Conservation (phyloP, 352 stramenopile species). For the Pythium coloratum region DNA sequence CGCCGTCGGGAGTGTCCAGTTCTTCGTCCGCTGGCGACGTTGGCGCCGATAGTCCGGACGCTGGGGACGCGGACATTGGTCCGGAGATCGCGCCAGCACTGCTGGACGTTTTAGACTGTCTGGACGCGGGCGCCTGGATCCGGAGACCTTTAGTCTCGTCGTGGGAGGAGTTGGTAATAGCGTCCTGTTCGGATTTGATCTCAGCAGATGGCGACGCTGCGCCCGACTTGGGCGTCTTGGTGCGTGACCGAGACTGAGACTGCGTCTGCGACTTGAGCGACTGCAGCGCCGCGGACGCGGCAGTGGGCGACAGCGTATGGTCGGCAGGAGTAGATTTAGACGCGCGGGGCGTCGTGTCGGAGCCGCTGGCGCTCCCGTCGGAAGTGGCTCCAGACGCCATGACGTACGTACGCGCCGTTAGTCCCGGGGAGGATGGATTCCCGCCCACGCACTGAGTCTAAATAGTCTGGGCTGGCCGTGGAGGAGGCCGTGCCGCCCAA, state of each 20-base stretch:
- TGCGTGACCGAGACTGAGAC: background rate
- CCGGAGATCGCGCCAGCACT: background rate
- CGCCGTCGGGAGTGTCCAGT: constrained; percentile 33
- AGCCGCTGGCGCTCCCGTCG: background rate
- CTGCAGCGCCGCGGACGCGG: constrained; percentile 29
- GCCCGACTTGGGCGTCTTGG: background rate
- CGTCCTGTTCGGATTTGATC: background rate
- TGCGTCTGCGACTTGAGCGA: constrained; percentile 18
- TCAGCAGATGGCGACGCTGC: background rate
- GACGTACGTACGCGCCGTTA: background rate
- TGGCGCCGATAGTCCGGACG: constrained; percentile 34
- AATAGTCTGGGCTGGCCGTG: background rate
- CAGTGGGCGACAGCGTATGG: background rate
- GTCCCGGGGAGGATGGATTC: background rate
- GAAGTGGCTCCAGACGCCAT: background rate
- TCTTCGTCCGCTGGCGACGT: constrained; percentile 38
- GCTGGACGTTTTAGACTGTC: constrained; percentile 2
- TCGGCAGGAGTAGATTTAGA: background rate
- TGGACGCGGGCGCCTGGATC: constrained; percentile 24
- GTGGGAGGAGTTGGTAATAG: background rate
- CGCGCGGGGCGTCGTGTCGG: background rate
- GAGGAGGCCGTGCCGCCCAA: background rate
- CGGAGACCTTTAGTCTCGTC: constrained; percentile 6
- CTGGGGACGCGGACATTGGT: constrained; percentile 22
- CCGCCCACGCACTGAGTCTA: background rate